A percentile compares a stretch with the other conserved stretches of the same genome.
These are phyloP conservation scores for Diaporthe humulicola DNA, from an alignment of 2,329 filamentous ascomycete species.

Conservation along the genomic window DNA sequence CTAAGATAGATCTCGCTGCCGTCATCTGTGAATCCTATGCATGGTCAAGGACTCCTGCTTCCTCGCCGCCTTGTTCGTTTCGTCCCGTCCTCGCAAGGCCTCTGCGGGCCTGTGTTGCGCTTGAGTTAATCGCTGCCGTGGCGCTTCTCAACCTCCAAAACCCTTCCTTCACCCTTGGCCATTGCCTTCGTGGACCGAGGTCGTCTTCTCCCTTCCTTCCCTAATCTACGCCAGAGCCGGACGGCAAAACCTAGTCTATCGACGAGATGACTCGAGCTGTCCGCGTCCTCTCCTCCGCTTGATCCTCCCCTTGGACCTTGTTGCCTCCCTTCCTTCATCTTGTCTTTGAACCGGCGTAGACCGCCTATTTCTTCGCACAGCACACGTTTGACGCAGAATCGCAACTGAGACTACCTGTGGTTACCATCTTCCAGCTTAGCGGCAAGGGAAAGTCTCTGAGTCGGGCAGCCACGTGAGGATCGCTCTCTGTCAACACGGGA, in stretches of 20 bases:
- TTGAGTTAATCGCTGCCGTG: not conserved
- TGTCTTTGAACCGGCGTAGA: conserved; percentile 14
- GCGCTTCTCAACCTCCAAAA: not conserved
- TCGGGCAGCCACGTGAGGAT: conserved; percentile 19
- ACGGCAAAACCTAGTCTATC: conserved; percentile 16
- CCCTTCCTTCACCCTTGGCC: not conserved
- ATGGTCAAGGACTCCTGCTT: conserved; percentile 8
- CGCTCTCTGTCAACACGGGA: conserved; percentile 21
- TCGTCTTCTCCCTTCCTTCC: not conserved
- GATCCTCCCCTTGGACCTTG: not conserved
- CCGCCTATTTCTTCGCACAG: not conserved
- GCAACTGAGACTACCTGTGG: not conserved
- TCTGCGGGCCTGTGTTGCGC: not conserved
- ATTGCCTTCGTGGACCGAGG: conserved; percentile 17
- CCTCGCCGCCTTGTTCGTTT: conserved; percentile 3
- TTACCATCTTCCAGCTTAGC: not conserved
- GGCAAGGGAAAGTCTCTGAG: not conserved
- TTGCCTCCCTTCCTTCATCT: not conserved
- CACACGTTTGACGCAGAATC: not conserved
- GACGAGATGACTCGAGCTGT: conserved; percentile 21
- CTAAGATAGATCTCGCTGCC: conserved; percentile 20
- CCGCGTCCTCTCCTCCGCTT: not conserved
- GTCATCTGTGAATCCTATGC: conserved; percentile 19
- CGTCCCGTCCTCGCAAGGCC: not conserved
- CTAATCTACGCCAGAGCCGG: not conserved